phyloP scores from a whole-genome alignment of 2,329 filamentous ascomycete species.

The Aspergillus piperis region DNA sequence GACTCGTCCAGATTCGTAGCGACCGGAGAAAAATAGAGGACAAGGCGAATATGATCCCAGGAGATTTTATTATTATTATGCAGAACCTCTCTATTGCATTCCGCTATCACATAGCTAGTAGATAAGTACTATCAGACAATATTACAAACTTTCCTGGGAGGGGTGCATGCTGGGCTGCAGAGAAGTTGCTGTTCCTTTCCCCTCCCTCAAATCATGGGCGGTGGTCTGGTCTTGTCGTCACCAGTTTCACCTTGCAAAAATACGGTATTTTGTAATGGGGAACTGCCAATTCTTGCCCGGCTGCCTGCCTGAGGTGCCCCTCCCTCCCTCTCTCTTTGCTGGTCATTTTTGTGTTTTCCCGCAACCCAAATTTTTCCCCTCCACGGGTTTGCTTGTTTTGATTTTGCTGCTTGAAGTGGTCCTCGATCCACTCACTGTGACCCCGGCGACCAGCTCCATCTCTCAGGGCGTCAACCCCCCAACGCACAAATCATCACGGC shows the following conservation, averaged over 20 bases:
- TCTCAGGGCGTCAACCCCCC: conserved; percentile 20
- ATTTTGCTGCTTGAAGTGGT: conserved; percentile 34
- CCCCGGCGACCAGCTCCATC: conserved; percentile 34
- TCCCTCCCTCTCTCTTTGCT: not conserved
- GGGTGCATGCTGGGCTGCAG: no score
- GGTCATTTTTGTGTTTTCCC: not conserved
- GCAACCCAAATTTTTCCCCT: conserved; percentile 18
- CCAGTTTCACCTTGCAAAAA: not conserved
- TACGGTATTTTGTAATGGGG: not conserved
- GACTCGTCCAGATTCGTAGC: not conserved
- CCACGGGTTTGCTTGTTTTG: conserved; percentile 36
- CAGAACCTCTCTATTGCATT: no score
- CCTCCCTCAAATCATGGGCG: no score
- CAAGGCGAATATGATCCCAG: not conserved
- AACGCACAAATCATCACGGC: conserved; percentile 22
- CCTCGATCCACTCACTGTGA: conserved; percentile 27
- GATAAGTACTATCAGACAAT: no score
- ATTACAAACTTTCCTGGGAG: no score
- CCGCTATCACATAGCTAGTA: no score
- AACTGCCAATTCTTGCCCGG: not conserved
- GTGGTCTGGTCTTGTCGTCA: not conserved
- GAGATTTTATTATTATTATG: not conserved
- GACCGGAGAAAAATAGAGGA: not conserved
- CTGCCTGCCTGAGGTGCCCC: not conserved
- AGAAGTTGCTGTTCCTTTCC: no score